Base-by-base conservation (phyloP, 305 asterid species). In the Caryopteris hybrid region DNA sequence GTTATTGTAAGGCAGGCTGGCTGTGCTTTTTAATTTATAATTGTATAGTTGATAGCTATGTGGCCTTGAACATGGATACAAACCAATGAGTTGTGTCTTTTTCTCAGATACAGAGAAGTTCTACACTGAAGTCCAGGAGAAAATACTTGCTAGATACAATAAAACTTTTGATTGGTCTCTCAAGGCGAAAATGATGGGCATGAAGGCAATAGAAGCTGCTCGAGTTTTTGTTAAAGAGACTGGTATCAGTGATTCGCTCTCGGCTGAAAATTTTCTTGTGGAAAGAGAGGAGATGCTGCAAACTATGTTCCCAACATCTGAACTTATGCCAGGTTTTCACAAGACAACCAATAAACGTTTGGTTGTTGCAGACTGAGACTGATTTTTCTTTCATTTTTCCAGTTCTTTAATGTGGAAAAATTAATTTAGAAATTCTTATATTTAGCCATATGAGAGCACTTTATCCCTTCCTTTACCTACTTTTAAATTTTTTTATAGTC, bases 111-210 rank as follows among this genome's bases (percentile, higher is more conserved):
- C 97, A 3, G 97, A 94, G 83, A 86, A 89, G 68, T 94, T 88
- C 84, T 94, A 91, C 76, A 85, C 96, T 45, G 86, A 86, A 76
- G 99, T 94, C 68, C 99, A 94, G 80, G 96, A 94, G 81, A 87
- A 51, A 33, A 86, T 94, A 66, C 96, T 94, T 22, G 79, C 95
- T n/a, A 87, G 96, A 83, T 91, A 79, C 81, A 84, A 83, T 60
- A 94, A 91, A 80, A 87, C 89, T 53, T 91, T 94, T 87, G 96
- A 91, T 70, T 94, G 99, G 99, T 83, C 99, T 62, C 86, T 94
- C 50, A 89, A 87, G 85, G 95, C 99, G 25, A 91, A 83, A 82
- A 91, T 94, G 99, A 91, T 94, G 99, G 99, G 99, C 7, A 94
- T 45, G 86, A 94, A 94, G 80, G 97, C 99, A 33, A 88, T 94